Base-by-base conservation (phyloP, 345 rosid genomes). In the Eucalyptus sideroxylon region DNA sequence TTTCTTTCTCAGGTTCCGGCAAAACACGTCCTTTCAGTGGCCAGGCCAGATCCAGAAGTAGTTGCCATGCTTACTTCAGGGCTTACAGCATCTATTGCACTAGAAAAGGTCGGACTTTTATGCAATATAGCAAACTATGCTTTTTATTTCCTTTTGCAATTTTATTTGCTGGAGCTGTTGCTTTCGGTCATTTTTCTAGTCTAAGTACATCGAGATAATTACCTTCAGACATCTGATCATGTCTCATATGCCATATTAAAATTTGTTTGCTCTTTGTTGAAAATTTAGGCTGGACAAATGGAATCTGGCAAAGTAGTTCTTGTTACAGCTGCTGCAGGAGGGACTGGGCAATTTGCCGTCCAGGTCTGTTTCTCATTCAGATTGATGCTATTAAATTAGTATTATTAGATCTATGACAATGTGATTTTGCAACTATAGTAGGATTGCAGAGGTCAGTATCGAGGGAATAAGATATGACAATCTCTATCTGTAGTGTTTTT, bases 11-110 rank as follows among this genome's bases (percentile, higher is more conserved):
- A 97, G 99, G 98, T 97, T 89, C 92, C 93, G 85, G 91, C 96
- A 85, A 97, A 95, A 91, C 95, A 96, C 50, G 89, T 98, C 83
- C 98, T 98, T 92, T 96, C 98, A 82, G 97, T 98, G 88, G 95
- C 98, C 89, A 95, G 96, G 91, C 99, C 99, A 85, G 99, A 96
- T 89, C 98, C 99, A 45, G 99, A 98, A 94, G 99, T 97, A 89
- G 96, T 98, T 92, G 99, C 98, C 88, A 95, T 98, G 99, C 99
- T 98, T 93, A 98, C 99, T 89, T 98, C 99, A 19, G 99, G 99
- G 87, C 90, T 98, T 89, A 98, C 99, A 72, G 99, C 99, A 21
- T 97, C 98, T 88, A 98, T 95, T 72, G 98, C 98, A 89, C 93
- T 98, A 69, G 98, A 98, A 89, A 97, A 95, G 99, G 99, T 97